phyloP scores from a whole-genome alignment of 2,329 filamentous ascomycete species.

The Aspergillus calidoustus region DNA sequence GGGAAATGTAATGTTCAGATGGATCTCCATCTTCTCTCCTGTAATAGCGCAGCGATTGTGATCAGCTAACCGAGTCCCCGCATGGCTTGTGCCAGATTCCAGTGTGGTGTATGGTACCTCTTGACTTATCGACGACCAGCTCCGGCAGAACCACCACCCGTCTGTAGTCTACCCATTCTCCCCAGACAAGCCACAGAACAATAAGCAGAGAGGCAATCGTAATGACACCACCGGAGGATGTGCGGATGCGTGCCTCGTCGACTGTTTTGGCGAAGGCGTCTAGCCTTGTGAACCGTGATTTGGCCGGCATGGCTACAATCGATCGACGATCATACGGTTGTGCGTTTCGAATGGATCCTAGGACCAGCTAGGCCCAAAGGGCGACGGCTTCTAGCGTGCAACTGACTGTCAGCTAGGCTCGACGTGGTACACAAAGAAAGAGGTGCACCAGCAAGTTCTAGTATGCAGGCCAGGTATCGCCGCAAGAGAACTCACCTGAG shows the following conservation, averaged over 20 bases:
- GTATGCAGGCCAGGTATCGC: not conserved
- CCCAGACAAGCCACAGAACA: conserved; percentile 86
- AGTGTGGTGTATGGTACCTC: conserved; percentile 62
- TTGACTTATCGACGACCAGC: conserved; percentile 92
- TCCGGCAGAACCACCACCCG: conserved; percentile 86
- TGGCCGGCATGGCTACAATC: conserved; percentile 70
- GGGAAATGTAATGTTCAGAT: conserved; percentile 95
- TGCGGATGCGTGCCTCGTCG: conserved; percentile 94
- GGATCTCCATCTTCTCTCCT: conserved; percentile 99
- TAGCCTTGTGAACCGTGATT: conserved; percentile 93
- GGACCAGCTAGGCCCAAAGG: conserved; percentile 23
- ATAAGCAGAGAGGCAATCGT: conserved; percentile 89
- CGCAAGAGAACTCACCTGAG: conserved; percentile 10
- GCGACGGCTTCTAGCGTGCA: conserved; percentile 10
- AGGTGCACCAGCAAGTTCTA: not conserved
- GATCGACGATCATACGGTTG: conserved; percentile 35
- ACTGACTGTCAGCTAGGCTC: conserved; percentile 8
- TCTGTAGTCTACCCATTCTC: conserved; percentile 95
- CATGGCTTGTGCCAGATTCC: not conserved
- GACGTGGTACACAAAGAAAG: not conserved
- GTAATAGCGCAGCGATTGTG: conserved; percentile 21
- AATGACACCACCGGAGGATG: conserved; percentile 92
- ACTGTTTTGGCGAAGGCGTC: conserved; percentile 99
- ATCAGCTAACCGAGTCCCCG: conserved; percentile 21
- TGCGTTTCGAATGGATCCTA: conserved; percentile 18